These are phyloP conservation scores for Ceratobasidium papillatum DNA, from an alignment of 1,284 basidiomycete genomes.

Conservation along the genomic window DNA sequence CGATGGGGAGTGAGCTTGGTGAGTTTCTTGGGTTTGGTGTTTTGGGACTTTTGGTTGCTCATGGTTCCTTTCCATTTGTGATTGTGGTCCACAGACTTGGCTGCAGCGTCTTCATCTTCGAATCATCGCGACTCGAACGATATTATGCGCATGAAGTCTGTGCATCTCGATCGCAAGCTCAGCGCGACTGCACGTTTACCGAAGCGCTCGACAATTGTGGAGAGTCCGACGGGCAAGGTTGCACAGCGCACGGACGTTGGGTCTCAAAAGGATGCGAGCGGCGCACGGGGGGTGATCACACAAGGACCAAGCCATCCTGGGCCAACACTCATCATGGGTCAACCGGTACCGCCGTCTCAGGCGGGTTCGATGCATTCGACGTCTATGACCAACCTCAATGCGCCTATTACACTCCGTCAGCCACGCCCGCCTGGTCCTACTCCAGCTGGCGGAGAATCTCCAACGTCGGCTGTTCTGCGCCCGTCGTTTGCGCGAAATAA, in stretches of 20 bases:
- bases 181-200: slow-evolving; percentile 92
- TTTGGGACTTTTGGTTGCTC: neutral
- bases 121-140: slow-evolving; percentile 87
- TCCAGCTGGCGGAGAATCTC: slow-evolving; percentile 2
- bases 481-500: slow-evolving; percentile 83
- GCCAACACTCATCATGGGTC: slow-evolving; percentile 39
- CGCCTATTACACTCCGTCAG: slow-evolving; percentile 47
- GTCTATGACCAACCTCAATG: neutral
- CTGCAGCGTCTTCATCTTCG: slow-evolving; percentile 17
- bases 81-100: neutral
- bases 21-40: neutral
- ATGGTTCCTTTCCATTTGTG: neutral
- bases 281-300: neutral
- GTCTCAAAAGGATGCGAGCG: slow-evolving; percentile 7
- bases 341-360: slow-evolving; percentile 12
- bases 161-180: slow-evolving; percentile 93
- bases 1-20: slow-evolving; percentile 68
- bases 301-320: slow-evolving; percentile 48
- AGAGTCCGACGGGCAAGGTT: slow-evolving; percentile 90
- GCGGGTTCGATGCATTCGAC: slow-evolving; percentile 26
- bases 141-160: slow-evolving; percentile 92
- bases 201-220: slow-evolving; percentile 94
- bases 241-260: slow-evolving; percentile 71
- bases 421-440: slow-evolving; percentile 49
- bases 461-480: slow-evolving; percentile 61